These are phyloP conservation scores for Nannizziopsis arthrosporioides DNA, from an alignment of 2,329 filamentous ascomycete species.

Conservation along the genomic window DNA sequence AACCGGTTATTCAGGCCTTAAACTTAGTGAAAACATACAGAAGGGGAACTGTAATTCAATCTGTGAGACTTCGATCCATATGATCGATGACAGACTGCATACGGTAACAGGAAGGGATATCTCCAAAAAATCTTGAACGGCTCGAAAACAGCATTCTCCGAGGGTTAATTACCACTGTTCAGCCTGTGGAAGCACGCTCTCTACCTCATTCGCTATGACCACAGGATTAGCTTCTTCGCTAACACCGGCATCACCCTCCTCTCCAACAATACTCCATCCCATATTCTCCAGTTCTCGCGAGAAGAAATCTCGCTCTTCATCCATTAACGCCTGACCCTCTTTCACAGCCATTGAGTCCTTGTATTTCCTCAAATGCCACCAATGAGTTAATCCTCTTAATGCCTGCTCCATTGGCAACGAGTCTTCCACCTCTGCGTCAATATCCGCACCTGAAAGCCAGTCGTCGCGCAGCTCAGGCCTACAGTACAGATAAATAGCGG, in stretches of 20 bases:
- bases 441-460: conserved; percentile 79
- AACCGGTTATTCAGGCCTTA: not conserved
- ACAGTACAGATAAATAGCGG: conserved; percentile 88
- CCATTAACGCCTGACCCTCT: conserved; percentile 44
- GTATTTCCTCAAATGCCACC: conserved; percentile 79
- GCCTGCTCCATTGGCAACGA: conserved; percentile 86
- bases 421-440: conserved; percentile 89
- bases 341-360: conserved; percentile 57
- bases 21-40: not conserved
- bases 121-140: not conserved
- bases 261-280: conserved; percentile 39
- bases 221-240: conserved; percentile 18
- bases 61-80: too few relatives aligned
- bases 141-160: not conserved
- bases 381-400: conserved; percentile 77
- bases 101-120: not conserved
- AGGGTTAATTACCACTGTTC: conserved; percentile 22
- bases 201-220: conserved; percentile 25
- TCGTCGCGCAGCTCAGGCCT: conserved; percentile 86
- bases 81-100: too few relatives aligned
- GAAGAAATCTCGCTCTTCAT: conserved; percentile 70
- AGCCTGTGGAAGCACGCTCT: conserved; percentile 24
- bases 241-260: conserved; percentile 24
- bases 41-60: too few relatives aligned
- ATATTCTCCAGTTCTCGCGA: conserved; percentile 63